These are phyloP conservation scores for Mycena chlorophos DNA, from an alignment of 768 basidiomycete species.

Conservation along the genomic window DNA sequence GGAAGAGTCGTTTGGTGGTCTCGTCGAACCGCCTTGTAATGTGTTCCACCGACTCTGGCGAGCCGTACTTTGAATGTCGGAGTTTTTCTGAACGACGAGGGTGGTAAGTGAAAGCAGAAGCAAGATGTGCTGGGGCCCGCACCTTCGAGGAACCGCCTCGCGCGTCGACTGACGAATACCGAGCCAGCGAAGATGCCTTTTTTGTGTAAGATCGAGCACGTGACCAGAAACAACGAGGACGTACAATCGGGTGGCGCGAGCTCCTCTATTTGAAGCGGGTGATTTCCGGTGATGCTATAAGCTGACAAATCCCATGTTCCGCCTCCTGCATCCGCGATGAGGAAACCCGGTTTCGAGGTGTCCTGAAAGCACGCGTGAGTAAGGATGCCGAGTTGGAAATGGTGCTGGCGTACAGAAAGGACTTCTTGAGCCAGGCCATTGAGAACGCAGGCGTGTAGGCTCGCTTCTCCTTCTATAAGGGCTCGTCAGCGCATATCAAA, in stretches of 20 bases:
- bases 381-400: background rate
- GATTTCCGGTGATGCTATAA: conserved; percentile 69
- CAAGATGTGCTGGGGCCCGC: conserved; percentile 15
- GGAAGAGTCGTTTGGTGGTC: conserved; percentile 78
- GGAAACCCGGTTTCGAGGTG: conserved; percentile 73
- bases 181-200: conserved; percentile 82
- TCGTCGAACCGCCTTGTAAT: conserved; percentile 81
- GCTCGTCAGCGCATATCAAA: background rate
- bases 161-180: conserved; percentile 77
- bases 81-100: conserved; percentile 57
- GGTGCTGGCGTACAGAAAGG: conserved; percentile 53
- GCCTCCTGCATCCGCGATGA: conserved; percentile 80
- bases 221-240: conserved; percentile 23
- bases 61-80: conserved; percentile 70
- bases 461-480: conserved; percentile 60
- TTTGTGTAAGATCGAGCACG: conserved; percentile 3
- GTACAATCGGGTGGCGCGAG: conserved; percentile 80
- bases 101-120: conserved; percentile 5
- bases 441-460: conserved; percentile 77
- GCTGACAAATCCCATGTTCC: conserved; percentile 82
- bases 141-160: conserved; percentile 74
- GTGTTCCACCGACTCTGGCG: conserved; percentile 69
- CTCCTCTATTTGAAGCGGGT: conserved; percentile 77
- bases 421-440: conserved; percentile 78
- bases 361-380: conserved; percentile 41